Evolutionary conservation across 2,329 filamentous ascomycete genomes (phyloP).

Genomic region (Colletotrichum agaves): DNA sequence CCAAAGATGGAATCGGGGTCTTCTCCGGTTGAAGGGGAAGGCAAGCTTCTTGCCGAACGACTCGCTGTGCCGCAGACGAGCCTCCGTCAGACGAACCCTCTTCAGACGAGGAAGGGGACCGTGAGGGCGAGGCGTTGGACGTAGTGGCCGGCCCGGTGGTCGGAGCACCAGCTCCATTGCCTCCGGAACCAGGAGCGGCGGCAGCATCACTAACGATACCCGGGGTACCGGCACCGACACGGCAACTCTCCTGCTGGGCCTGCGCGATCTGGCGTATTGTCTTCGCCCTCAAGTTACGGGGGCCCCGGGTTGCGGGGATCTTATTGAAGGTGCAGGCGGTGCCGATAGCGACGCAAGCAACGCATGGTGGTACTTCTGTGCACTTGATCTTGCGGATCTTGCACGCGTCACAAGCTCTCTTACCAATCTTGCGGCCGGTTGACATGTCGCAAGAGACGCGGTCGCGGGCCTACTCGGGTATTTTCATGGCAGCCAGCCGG

Average conservation of each 20-base stretch:
- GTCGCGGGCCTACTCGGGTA: constrained; percentile 13
- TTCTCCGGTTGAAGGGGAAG: constrained; percentile 7
- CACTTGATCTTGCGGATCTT: constrained; percentile 65
- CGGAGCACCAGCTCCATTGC: not conserved
- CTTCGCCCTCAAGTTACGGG: constrained; percentile 56
- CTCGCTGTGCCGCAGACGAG: not conserved
- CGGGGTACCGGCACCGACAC: not conserved
- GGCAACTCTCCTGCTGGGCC: constrained; percentile 40
- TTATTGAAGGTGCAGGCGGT: constrained; percentile 63
- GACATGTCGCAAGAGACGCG: constrained; percentile 36
- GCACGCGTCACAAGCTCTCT: constrained; percentile 61
- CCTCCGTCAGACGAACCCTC: constrained; percentile 23
- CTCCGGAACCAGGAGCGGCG: not conserved
- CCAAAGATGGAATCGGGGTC: constrained; percentile 37
- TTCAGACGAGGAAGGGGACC: constrained; percentile 26
- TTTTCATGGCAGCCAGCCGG: constrained; percentile 31
- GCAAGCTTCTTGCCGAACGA: constrained; percentile 13
- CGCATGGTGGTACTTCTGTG: constrained; percentile 58
- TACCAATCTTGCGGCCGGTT: constrained; percentile 46
- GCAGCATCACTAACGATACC: not conserved
- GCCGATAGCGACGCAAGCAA: constrained; percentile 54
- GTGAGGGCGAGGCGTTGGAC: constrained; percentile 9
- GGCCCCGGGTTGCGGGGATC: constrained; percentile 56
- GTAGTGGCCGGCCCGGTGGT: constrained; percentile 4
- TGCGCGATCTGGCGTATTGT: constrained; percentile 55